Evolutionary conservation across 352 stramenopile species (phyloP).

Genomic region (Pythium graminicola): DNA sequence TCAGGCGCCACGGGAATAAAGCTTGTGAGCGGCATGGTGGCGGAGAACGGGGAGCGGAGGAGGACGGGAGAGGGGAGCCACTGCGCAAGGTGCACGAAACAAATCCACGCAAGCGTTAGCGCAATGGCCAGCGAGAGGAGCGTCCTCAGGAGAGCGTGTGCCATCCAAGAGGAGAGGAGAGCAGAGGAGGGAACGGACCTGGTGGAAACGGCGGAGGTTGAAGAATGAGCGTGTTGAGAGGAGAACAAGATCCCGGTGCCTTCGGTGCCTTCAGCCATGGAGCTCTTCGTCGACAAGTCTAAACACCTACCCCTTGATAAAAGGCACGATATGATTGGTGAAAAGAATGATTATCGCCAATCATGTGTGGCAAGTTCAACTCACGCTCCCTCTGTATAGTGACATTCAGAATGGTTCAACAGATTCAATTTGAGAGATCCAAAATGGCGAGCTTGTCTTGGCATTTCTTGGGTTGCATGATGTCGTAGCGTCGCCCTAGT

Average conservation of each 20-base stretch:
- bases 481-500: too few relatives aligned
- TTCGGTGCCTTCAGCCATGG: constrained; percentile 9
- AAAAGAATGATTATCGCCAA: constrained; percentile 3
- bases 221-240: constrained; percentile 16
- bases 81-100: constrained; percentile 5
- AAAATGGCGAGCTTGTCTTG: neutral
- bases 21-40: constrained; percentile 32
- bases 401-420: constrained; percentile 12
- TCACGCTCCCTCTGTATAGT: constrained; percentile 8
- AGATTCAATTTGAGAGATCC: neutral
- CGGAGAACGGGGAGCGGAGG: neutral
- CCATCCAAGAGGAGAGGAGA: neutral
- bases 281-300: constrained; percentile 18
- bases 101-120: constrained; percentile 18
- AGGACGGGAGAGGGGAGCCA: constrained; percentile 2
- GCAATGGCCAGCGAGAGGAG: neutral
- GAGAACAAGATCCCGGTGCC: constrained; percentile 1
- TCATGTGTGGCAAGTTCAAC: constrained; percentile 18
- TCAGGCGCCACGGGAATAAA: constrained; percentile 54
- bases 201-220: constrained; percentile 13
- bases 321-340: constrained; percentile 5
- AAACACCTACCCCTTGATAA: constrained; percentile 3
- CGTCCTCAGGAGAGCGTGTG: neutral
- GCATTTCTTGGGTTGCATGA: neutral
- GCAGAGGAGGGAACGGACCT: constrained; percentile 10